Percentiles rank a stretch among this genome's conserved stretches.
Evolutionary conservation across 345 rosid species (phyloP).

Genomic region (Streptanthus diversifolius): DNA sequence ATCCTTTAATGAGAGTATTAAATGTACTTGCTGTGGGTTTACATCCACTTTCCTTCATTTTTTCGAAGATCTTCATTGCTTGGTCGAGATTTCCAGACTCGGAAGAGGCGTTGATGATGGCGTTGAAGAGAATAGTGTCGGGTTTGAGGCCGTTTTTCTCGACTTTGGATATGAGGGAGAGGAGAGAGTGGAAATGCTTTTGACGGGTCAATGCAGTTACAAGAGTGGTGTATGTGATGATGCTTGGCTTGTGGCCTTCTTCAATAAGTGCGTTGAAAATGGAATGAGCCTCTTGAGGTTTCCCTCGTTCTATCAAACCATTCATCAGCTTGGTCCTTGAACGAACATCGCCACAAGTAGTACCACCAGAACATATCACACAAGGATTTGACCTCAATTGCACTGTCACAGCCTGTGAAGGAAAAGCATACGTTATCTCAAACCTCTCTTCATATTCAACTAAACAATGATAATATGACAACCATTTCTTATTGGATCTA

Average conservation of each 20-base stretch:
- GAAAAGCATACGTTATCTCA: slow-evolving; percentile 23
- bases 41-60: slow-evolving; percentile 78
- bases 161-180: slow-evolving; percentile 54
- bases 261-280: slow-evolving; percentile 61
- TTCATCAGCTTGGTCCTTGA: slow-evolving; percentile 93
- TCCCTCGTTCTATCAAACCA: slow-evolving; percentile 57
- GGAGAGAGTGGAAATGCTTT: slow-evolving; percentile 60
- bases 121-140: slow-evolving; percentile 84
- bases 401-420: slow-evolving; percentile 39
- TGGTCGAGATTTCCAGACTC: slow-evolving; percentile 75
- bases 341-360: slow-evolving; percentile 60
- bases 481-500: neutral
- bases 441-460: neutral
- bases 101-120: slow-evolving; percentile 82
- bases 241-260: slow-evolving; percentile 81
- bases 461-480: neutral
- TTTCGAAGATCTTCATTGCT: slow-evolving; percentile 70
- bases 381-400: slow-evolving; percentile 46
- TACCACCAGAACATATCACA: slow-evolving; percentile 55
- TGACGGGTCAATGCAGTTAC: slow-evolving; percentile 64
- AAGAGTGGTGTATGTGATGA: slow-evolving; percentile 78
- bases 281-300: slow-evolving; percentile 72
- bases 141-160: slow-evolving; percentile 75
- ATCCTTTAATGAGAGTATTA: slow-evolving; percentile 86
- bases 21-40: slow-evolving; percentile 80